A percentile compares a stretch with the other conserved stretches of the same genome.
phyloP scores from a whole-genome alignment of 2,329 filamentous ascomycete species.

The Trichoderma hamatum region DNA sequence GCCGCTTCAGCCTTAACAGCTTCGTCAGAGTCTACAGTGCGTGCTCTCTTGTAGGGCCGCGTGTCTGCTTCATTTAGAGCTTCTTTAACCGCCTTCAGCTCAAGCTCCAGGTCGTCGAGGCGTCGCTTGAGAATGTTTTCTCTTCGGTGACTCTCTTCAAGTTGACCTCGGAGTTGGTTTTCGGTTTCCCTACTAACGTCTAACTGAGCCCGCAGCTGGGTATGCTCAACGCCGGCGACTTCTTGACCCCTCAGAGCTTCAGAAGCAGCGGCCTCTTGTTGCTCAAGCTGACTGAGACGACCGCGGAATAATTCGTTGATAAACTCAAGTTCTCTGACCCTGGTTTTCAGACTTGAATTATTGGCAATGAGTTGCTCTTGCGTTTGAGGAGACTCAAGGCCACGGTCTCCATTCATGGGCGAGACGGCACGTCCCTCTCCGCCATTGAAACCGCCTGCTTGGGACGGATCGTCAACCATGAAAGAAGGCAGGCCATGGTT shows the following conservation, averaged over 20 bases:
- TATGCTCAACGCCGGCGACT: conserved; percentile 58
- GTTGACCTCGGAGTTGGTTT: conserved; percentile 58
- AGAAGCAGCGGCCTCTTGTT: conserved; percentile 69
- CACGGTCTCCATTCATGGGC: conserved; percentile 60
- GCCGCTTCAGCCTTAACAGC: conserved; percentile 7
- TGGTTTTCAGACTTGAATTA: conserved; percentile 88
- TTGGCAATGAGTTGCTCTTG: conserved; percentile 79
- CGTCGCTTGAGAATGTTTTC: conserved; percentile 82
- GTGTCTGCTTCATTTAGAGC: conserved; percentile 28
- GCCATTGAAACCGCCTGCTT: conserved; percentile 53
- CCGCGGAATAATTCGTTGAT: conserved; percentile 85
- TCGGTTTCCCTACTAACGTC: conserved; percentile 48
- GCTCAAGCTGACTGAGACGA: conserved; percentile 76
- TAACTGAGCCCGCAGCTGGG: conserved; percentile 60
- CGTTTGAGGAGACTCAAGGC: conserved; percentile 71
- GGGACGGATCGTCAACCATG: conserved; percentile 72
- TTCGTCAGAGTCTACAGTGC: conserved; percentile 30
- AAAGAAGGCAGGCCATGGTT: conserved; percentile 78
- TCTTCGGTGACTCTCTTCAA: conserved; percentile 76
- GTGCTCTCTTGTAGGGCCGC: conserved; percentile 37
- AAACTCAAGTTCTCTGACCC: conserved; percentile 91
- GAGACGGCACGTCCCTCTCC: conserved; percentile 56
- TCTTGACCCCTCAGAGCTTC: conserved; percentile 64
- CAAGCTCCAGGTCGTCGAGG: conserved; percentile 75
- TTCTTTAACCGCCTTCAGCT: conserved; percentile 45